Evolutionary conservation across 306 rosid genomes (phyloP).

Genomic region (Quercus rubra): DNA sequence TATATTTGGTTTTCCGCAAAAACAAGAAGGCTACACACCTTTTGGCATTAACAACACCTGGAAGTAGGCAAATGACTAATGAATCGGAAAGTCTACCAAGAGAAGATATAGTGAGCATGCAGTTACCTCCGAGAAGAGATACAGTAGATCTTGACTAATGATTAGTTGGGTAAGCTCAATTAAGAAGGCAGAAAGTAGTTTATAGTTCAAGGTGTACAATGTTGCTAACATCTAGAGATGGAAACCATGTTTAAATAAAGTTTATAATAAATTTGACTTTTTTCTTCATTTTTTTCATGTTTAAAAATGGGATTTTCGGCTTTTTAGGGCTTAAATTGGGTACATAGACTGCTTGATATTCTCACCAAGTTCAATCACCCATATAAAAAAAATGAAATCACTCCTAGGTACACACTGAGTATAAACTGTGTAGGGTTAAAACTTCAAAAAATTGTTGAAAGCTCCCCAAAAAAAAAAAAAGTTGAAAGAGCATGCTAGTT

Average conservation of each 20-base stretch:
- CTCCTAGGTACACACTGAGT: too few species aligned
- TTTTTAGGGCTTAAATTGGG: too few species aligned
- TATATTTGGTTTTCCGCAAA: constrained; percentile 66
- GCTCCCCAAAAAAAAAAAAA: too few species aligned
- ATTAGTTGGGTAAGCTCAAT: constrained; percentile 1
- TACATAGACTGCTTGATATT: too few species aligned
- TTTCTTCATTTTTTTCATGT: not conserved
- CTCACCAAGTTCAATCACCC: too few species aligned
- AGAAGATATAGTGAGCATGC: constrained; percentile 88
- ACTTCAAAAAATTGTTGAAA: too few species aligned
- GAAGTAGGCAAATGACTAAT: constrained; percentile 42
- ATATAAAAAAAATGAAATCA: too few species aligned
- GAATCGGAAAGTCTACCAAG: constrained; percentile 53
- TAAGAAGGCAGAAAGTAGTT: constrained; percentile 8
- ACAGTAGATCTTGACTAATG: constrained; percentile 47
- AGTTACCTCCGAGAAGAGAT: constrained; percentile 72
- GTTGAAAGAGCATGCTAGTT: too few species aligned
- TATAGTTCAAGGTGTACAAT: not conserved
- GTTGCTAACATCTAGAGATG: constrained; percentile 17
- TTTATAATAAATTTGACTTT: not conserved
- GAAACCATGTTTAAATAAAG: not conserved
- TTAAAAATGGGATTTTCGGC: not conserved
- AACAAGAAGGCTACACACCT: constrained; percentile 55
- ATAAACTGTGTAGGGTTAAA: too few species aligned
- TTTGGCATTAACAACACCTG: constrained; percentile 64